phyloP scores from a whole-genome alignment of 371 early-diverging fungal genomes.

The Fennellomyces sp. region DNA sequence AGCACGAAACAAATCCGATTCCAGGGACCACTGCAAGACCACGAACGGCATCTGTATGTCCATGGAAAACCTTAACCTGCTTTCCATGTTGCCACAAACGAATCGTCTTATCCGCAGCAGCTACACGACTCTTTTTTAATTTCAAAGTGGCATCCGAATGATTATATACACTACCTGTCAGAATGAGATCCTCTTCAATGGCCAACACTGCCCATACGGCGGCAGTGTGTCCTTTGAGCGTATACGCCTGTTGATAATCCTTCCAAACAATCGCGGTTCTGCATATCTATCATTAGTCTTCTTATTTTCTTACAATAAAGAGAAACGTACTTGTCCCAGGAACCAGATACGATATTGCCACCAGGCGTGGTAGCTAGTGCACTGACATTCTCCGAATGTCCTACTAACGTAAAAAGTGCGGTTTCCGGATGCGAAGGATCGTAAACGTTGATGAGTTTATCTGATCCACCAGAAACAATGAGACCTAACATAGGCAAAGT shows the following conservation, averaged over 20 bases:
- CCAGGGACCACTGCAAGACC: conserved; percentile 68
- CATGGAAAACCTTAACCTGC: conserved; percentile 68
- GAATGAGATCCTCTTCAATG: conserved; percentile 66
- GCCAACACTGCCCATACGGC: conserved; percentile 93
- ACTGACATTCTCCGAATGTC: conserved; percentile 91
- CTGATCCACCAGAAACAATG: conserved; percentile 83
- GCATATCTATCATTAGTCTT: not conserved
- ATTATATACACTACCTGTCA: conserved; percentile 81
- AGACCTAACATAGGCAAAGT: conserved; percentile 57
- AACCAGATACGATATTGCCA: conserved; percentile 87
- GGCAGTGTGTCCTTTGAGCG: conserved; percentile 81
- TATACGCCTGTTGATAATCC: conserved; percentile 66
- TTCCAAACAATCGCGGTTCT: conserved; percentile 77
- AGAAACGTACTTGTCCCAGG: conserved; percentile 90
- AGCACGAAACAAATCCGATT: conserved; percentile 81
- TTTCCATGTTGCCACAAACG: conserved; percentile 83
- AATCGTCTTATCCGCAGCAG: conserved; percentile 94
- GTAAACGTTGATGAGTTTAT: conserved; percentile 83
- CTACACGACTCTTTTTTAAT: no score
- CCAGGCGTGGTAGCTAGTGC: conserved; percentile 67
- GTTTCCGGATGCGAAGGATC: conserved; percentile 62
- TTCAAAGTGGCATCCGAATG: no score
- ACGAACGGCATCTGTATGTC: conserved; percentile 94
- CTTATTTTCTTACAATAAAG: not conserved
- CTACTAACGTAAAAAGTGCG: conserved; percentile 72